Percentiles rank a stretch among this genome's conserved stretches.
Evolutionary conservation across 106 monocot species (phyloP).

Genomic region (Acanthochlamys bracteata): DNA sequence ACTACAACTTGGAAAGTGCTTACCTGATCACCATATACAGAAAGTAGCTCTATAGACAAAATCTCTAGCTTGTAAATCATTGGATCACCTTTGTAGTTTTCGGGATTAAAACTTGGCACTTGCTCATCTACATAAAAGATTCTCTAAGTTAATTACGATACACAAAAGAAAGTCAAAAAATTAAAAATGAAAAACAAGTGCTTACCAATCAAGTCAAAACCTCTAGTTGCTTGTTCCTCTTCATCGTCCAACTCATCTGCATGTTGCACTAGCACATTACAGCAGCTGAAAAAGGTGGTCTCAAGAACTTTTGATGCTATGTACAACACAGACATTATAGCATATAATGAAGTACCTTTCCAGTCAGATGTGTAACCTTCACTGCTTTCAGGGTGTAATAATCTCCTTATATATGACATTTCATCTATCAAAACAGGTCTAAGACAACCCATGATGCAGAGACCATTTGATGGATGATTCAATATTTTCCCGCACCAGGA

Average conservation of each 20-base stretch:
- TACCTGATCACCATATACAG: constrained; percentile 69
- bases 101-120: constrained; percentile 21
- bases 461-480: constrained; percentile 58
- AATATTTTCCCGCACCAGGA: constrained; percentile 27
- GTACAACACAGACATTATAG: too few relatives aligned
- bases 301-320: too few relatives aligned
- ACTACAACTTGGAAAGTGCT: constrained; percentile 9
- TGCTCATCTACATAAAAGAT: constrained; percentile 42
- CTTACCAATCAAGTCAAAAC: constrained; percentile 42
- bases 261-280: constrained; percentile 1
- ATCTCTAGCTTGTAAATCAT: constrained; percentile 69
- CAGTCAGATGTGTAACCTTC: constrained; percentile 54
- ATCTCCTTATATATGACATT: constrained; percentile 56
- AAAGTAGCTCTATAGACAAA: constrained; percentile 53
- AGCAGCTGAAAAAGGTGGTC: too few relatives aligned
- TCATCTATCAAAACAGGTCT: constrained; percentile 68
- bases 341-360: constrained; percentile 37
- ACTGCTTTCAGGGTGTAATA: constrained; percentile 30
- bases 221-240: constrained; percentile 38
- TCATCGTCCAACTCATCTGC: constrained; percentile 46
- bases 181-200: neutral
- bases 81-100: constrained; percentile 11
- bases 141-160: neutral
- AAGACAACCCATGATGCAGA: constrained; percentile 60
- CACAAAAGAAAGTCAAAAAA: neutral